phyloP scores from a whole-genome alignment of 139 green algal species.

The Closterium sp. region DNA sequence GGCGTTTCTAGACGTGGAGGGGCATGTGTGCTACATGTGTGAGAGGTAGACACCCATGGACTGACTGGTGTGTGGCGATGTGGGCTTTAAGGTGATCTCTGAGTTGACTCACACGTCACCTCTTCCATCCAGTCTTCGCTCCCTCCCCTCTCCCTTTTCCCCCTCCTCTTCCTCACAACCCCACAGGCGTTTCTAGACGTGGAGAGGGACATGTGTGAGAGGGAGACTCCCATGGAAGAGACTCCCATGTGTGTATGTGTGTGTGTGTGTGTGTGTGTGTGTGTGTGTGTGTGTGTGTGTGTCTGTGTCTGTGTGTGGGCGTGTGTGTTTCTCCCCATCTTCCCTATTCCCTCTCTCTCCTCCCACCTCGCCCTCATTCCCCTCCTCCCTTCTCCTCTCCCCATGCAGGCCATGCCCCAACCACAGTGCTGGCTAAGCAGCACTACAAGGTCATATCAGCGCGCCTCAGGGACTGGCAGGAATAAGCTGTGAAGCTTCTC shows the following conservation, averaged over 20 bases:
- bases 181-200: slow-evolving; percentile 49
- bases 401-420: not conserved
- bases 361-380: too few relatives aligned
- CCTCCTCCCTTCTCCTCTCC: not conserved
- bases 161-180: not conserved
- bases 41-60: slow-evolving; percentile 57
- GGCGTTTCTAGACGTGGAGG: slow-evolving; percentile 43
- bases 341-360: too few relatives aligned
- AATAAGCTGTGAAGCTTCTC: not conserved
- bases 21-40: slow-evolving; percentile 53
- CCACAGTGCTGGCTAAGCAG: slow-evolving; percentile 55
- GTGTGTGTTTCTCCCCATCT: too few relatives aligned
- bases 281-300: too few relatives aligned
- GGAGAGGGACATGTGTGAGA: slow-evolving; percentile 47
- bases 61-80: slow-evolving; percentile 21
- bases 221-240: slow-evolving; percentile 58
- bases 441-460: slow-evolving; percentile 47
- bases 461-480: not conserved
- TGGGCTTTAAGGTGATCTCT: too few relatives aligned
- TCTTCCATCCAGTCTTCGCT: too few relatives aligned
- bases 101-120: too few relatives aligned
- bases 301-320: too few relatives aligned
- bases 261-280: too few relatives aligned
- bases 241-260: too few relatives aligned
- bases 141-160: too few relatives aligned